These are phyloP conservation scores for Solanum neorickii DNA, from an alignment of 257 asterid genomes.

Conservation along the genomic window DNA sequence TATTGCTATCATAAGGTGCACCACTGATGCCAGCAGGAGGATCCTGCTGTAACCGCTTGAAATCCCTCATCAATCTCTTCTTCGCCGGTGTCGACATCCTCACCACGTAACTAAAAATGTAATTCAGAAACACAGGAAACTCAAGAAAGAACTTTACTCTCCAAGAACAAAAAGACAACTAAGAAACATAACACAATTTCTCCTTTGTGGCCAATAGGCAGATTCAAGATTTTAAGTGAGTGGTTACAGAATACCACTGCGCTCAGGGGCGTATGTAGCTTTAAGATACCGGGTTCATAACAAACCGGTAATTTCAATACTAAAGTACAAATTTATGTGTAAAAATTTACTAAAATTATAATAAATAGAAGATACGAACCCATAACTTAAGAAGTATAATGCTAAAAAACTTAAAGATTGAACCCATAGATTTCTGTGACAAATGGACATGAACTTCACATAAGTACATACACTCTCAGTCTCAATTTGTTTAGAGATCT, in stretches of 20 bases:
- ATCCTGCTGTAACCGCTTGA: constrained; percentile 77
- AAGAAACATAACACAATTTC: background rate
- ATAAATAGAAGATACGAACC: too few relatives aligned
- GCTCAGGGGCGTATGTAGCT: background rate
- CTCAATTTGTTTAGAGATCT: background rate
- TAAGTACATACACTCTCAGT: background rate
- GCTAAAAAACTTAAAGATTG: too few relatives aligned
- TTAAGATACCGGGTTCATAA: background rate
- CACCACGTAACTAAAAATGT: background rate
- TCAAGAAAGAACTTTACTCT: background rate
- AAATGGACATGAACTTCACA: background rate
- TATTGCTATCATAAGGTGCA: constrained; percentile 69
- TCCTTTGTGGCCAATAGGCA: background rate
- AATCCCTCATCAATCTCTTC: constrained; percentile 86
- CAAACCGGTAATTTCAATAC: too few relatives aligned
- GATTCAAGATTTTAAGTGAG: background rate
- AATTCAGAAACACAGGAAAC: background rate
- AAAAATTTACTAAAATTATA: too few relatives aligned
- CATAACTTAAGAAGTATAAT: too few relatives aligned
- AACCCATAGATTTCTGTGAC: background rate
- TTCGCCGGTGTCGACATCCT: constrained; percentile 80
- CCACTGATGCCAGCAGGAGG: constrained; percentile 90
- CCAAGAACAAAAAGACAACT: background rate
- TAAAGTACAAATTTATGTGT: too few relatives aligned
- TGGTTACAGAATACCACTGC: background rate